Conservation (phyloP, 1,284 basidiomycete genomes). For the Apiotrichum laibachii region DNA sequence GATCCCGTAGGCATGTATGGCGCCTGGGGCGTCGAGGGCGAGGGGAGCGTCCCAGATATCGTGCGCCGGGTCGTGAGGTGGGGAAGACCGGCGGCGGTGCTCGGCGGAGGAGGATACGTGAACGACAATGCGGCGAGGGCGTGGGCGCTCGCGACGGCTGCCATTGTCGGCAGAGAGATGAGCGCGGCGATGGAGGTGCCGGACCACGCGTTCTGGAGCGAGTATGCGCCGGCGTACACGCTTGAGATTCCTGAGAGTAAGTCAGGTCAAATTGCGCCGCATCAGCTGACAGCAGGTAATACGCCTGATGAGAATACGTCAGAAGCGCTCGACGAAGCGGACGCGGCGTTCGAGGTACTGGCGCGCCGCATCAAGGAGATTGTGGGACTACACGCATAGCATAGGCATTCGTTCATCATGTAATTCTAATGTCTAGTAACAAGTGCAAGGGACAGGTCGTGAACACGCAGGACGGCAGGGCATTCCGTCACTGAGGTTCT, state of each 20-base stretch:
- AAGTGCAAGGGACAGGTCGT: too few relatives aligned
- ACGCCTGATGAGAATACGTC: constrained; percentile 69
- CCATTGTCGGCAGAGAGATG: constrained; percentile 61
- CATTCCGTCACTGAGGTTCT: too few relatives aligned
- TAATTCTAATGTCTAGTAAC: neutral
- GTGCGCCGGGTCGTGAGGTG: constrained; percentile 61
- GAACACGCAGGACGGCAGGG: neutral
- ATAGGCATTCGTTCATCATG: too few relatives aligned
- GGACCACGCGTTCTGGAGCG: constrained; percentile 64
- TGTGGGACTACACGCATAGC: constrained; percentile 8
- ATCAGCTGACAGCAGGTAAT: constrained; percentile 54
- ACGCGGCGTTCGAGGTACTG: constrained; percentile 28
- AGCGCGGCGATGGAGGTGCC: constrained; percentile 65
- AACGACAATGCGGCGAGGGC: constrained; percentile 76
- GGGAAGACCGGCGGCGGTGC: constrained; percentile 57
- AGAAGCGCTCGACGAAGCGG: constrained; percentile 52
- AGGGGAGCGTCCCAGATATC: constrained; percentile 70
- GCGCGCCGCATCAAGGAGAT: constrained; percentile 30
- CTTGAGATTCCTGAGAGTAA: constrained; percentile 63
- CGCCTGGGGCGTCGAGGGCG: constrained; percentile 68
- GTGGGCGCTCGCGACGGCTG: constrained; percentile 75
- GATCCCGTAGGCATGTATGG: constrained; percentile 67
- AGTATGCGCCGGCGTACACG: constrained; percentile 73
- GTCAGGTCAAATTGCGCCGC: constrained; percentile 9
- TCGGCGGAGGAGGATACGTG: constrained; percentile 70